Percentiles rank a stretch among this genome's conserved stretches.
These are phyloP conservation scores for Acanthamoeba divionensis DNA, from an alignment of 208 protist genomes.

Conservation along the genomic window DNA sequence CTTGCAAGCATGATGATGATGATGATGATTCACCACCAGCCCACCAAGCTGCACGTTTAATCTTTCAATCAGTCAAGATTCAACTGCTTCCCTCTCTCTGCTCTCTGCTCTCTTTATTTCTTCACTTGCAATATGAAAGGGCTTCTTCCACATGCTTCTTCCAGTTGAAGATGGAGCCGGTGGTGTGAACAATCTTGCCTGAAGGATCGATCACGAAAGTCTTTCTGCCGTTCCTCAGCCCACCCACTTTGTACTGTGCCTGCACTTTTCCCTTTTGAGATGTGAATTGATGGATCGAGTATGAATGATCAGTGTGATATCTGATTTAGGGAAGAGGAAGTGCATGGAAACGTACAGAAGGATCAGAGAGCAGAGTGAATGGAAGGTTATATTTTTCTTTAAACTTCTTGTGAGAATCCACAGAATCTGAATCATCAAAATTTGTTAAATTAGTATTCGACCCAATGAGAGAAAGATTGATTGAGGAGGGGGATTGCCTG, in stretches of 20 bases:
- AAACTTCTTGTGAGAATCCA: constrained; percentile 13
- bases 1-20: too few relatives aligned
- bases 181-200: background rate
- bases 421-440: background rate
- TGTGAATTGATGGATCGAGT: background rate
- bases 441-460: background rate
- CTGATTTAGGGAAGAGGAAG: background rate
- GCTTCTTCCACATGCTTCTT: constrained; percentile 8
- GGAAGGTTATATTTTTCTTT: background rate
- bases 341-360: background rate
- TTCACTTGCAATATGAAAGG: constrained; percentile 32
- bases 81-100: too few relatives aligned
- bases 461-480: background rate
- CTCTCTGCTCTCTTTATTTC: too few relatives aligned
- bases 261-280: background rate
- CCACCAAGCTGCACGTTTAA: too few relatives aligned
- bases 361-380: background rate
- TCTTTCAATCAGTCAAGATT: too few relatives aligned
- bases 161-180: constrained; percentile 1
- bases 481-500: background rate
- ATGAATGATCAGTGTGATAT: background rate
- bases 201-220: background rate
- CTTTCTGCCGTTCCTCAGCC: background rate
- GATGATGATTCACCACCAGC: too few relatives aligned
- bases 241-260: background rate